Conservation (phyloP, 2,329 filamentous ascomycete species). For the Elsinoe fawcettii region DNA sequence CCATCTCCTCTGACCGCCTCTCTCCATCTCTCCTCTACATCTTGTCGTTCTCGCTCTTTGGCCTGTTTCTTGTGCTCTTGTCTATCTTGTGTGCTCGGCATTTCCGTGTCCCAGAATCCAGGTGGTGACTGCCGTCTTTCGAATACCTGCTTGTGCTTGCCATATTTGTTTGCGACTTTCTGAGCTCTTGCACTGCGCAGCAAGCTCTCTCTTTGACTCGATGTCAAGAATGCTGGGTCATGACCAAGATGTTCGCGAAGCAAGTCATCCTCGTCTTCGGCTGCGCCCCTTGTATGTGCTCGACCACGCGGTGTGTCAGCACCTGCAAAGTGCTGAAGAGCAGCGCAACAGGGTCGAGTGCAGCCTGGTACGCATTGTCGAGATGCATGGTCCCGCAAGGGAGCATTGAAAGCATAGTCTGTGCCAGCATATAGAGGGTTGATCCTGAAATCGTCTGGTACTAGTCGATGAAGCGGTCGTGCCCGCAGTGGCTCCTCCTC, state of each 20-base stretch:
- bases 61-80: slow-evolving; percentile 58
- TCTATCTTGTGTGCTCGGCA: slow-evolving; percentile 79
- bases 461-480: slow-evolving; percentile 50
- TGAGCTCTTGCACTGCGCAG: slow-evolving; percentile 63
- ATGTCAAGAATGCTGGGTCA: slow-evolving; percentile 25
- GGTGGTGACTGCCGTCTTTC: slow-evolving; percentile 66
- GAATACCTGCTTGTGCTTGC: slow-evolving; percentile 69
- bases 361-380: slow-evolving; percentile 68
- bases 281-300: slow-evolving; percentile 1
- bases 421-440: slow-evolving; percentile 68
- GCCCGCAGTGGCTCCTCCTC: slow-evolving; percentile 47
- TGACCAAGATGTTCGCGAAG: slow-evolving; percentile 49
- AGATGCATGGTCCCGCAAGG: slow-evolving; percentile 62
- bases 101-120: slow-evolving; percentile 85
- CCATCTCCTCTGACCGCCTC: slow-evolving; percentile 75
- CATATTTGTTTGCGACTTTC: slow-evolving; percentile 64
- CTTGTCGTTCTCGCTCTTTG: slow-evolving; percentile 52
- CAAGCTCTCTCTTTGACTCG: slow-evolving; percentile 52
- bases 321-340: slow-evolving; percentile 17
- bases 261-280: slow-evolving; percentile 26
- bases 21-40: slow-evolving; percentile 64
- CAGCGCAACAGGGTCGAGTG: slow-evolving; percentile 69
- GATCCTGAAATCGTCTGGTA: slow-evolving; percentile 69
- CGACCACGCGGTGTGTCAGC: slow-evolving; percentile 2
- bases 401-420: slow-evolving; percentile 65